Conservation (phyloP, 768 basidiomycete genomes). For the Pleurotus tuber-regium region DNA sequence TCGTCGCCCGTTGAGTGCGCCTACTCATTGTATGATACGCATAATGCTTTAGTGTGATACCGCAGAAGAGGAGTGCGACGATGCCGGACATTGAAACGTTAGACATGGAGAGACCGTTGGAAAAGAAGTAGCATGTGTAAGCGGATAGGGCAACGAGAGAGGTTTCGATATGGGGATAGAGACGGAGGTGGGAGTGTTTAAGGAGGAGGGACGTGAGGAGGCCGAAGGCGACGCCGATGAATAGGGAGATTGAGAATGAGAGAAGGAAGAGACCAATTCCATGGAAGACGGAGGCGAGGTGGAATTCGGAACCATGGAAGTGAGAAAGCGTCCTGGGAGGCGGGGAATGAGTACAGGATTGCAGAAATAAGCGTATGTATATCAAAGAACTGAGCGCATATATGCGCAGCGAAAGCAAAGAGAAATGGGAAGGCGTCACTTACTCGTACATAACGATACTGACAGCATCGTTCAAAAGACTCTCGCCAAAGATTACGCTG, state of each 20-base stretch:
- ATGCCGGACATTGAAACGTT: conserved; percentile 61
- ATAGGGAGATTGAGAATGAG: conserved; percentile 94
- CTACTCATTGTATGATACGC: conserved; percentile 99
- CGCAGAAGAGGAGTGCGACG: conserved; percentile 96
- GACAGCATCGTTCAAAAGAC: conserved; percentile 96
- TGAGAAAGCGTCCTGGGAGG: conserved; percentile 80
- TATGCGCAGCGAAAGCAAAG: too few species aligned
- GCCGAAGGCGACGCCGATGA: conserved; percentile 88
- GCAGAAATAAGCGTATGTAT: too few species aligned
- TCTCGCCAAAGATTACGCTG: conserved; percentile 96
- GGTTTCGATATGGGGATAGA: conserved; percentile 94
- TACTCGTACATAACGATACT: conserved; percentile 99
- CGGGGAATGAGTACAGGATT: too few species aligned
- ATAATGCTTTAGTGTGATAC: conserved; percentile 98
- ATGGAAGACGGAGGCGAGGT: conserved; percentile 85
- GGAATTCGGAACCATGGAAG: conserved; percentile 87
- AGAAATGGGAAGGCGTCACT: conserved; percentile 34
- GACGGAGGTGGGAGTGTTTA: conserved; percentile 87
- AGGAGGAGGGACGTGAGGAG: conserved; percentile 88
- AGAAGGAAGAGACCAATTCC: conserved; percentile 97
- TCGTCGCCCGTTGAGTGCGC: conserved; percentile 88
- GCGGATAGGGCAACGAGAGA: conserved; percentile 93
- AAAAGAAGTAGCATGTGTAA: conserved; percentile 98
- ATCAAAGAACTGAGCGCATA: too few species aligned
- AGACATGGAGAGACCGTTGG: conserved; percentile 88